phyloP scores from a whole-genome alignment of 371 early-diverging fungal species.

The Mortierella polycephala region DNA sequence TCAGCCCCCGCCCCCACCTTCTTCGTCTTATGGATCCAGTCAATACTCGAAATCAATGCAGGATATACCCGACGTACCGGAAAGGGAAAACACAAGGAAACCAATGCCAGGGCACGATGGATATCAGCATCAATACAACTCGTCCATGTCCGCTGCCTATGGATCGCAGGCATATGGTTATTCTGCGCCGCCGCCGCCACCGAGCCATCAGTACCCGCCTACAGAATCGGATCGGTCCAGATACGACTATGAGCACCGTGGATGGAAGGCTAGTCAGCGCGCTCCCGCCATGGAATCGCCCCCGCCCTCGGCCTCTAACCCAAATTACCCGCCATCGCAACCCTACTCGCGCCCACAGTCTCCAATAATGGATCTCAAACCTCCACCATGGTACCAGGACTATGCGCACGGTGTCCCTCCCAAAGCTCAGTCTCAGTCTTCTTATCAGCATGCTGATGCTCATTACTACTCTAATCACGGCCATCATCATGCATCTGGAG shows the following conservation, averaged over 20 bases:
- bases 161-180: slow-evolving; percentile 33
- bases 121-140: slow-evolving; percentile 22
- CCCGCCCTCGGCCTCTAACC: slow-evolving; percentile 12
- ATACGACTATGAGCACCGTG: slow-evolving; percentile 43
- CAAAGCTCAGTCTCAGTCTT: slow-evolving; percentile 22
- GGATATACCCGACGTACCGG: slow-evolving; percentile 26
- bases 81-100: slow-evolving; percentile 20
- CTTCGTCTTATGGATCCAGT: slow-evolving; percentile 32
- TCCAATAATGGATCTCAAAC: slow-evolving; percentile 37
- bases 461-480: slow-evolving; percentile 17
- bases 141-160: slow-evolving; percentile 21
- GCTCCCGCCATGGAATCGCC: slow-evolving; percentile 6
- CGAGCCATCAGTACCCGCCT: slow-evolving; percentile 22
- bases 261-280: slow-evolving; percentile 23
- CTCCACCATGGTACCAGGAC: slow-evolving; percentile 49
- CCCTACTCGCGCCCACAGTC: slow-evolving; percentile 44
- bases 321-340: slow-evolving; percentile 14
- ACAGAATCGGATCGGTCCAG: slow-evolving; percentile 18
- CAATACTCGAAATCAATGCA: slow-evolving; percentile 40
- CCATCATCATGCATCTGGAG: slow-evolving; percentile 21
- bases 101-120: slow-evolving; percentile 20
- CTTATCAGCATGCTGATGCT: slow-evolving; percentile 15
- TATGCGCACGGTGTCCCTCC: slow-evolving; percentile 47
- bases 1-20: slow-evolving; percentile 34
- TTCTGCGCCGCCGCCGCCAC: slow-evolving; percentile 12